phyloP scores from a whole-genome alignment of 2,329 filamentous ascomycete genomes.

The Aspergillus aculeatinus region DNA sequence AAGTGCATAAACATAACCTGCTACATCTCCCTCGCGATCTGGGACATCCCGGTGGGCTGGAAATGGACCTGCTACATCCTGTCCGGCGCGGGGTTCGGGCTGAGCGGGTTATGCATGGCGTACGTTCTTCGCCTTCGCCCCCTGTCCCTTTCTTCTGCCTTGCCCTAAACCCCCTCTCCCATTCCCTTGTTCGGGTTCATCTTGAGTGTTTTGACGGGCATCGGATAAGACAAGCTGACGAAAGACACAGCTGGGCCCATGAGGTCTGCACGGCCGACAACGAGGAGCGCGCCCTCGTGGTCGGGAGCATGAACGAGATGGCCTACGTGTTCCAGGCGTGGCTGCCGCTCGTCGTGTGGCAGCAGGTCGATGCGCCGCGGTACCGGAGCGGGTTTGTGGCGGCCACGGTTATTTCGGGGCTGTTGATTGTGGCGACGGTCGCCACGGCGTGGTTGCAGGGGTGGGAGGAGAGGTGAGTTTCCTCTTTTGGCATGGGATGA shows the following conservation, averaged over 20 bases:
- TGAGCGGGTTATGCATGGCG: conserved; percentile 53
- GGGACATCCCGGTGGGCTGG: conserved; percentile 55
- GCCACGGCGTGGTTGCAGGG: conserved; percentile 4
- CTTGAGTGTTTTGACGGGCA: neutral
- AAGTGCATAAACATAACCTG: conserved; percentile 44
- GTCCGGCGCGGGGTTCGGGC: conserved; percentile 47
- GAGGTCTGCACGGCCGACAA: conserved; percentile 58
- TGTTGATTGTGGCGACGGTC: conserved; percentile 51
- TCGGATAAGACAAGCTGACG: neutral
- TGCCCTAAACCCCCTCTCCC: too few relatives aligned
- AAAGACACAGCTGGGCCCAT: conserved; percentile 47
- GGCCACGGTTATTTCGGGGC: conserved; percentile 49
- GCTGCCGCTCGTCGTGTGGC: conserved; percentile 66
- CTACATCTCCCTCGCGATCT: conserved; percentile 48
- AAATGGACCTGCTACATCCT: conserved; percentile 65
- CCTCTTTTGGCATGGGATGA: neutral
- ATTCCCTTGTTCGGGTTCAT: too few relatives aligned
- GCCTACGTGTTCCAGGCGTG: conserved; percentile 69
- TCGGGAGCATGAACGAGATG: conserved; percentile 67
- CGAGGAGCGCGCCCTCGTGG: conserved; percentile 66
- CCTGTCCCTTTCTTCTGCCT: neutral
- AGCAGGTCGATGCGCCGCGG: conserved; percentile 60
- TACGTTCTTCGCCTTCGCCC: conserved; percentile 30
- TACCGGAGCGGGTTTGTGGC: conserved; percentile 63
- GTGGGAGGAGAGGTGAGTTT: conserved; percentile 6